These are phyloP conservation scores for Xylaria telfairii DNA, from an alignment of 495 filamentous ascomycete species.

Conservation along the genomic window DNA sequence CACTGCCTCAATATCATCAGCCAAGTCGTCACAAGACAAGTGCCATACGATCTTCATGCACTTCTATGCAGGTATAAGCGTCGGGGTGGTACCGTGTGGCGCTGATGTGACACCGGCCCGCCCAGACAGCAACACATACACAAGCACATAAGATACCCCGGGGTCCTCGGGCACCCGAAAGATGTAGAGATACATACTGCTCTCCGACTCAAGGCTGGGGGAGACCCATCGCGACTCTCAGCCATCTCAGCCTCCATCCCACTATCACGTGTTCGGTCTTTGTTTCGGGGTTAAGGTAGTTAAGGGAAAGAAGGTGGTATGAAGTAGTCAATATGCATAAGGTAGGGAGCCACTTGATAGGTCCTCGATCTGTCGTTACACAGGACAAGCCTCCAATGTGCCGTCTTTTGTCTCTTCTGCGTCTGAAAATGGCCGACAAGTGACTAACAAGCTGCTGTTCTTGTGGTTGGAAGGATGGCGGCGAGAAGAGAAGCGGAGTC, in stretches of 20 bases:
- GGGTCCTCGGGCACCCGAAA: neutral
- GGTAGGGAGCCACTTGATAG: neutral
- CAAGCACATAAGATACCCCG: neutral
- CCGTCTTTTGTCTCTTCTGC: neutral
- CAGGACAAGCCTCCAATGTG: neutral
- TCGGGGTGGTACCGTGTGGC: neutral
- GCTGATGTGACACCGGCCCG: neutral
- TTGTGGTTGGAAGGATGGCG: neutral
- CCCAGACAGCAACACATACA: neutral
- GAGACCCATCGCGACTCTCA: slow-evolving; percentile 21
- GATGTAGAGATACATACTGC: slow-evolving; percentile 22
- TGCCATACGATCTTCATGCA: neutral
- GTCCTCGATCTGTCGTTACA: neutral
- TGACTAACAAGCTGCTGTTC: neutral
- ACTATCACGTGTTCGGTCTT: slow-evolving; percentile 5
- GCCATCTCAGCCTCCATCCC: slow-evolving; percentile 24
- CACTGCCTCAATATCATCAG: slow-evolving; percentile 33
- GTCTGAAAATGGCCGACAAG: neutral
- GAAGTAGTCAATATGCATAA: neutral
- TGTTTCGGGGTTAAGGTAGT: neutral
- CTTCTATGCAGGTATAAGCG: neutral
- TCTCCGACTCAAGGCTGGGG: slow-evolving; percentile 18
- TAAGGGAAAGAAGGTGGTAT: neutral
- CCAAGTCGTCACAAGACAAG: neutral
- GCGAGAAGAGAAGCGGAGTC: slow-evolving; percentile 17